Percentiles rank a stretch among this genome's conserved stretches.
Evolutionary conservation across 1,284 basidiomycete genomes (phyloP).

Genomic region (Ustilago tritici): DNA sequence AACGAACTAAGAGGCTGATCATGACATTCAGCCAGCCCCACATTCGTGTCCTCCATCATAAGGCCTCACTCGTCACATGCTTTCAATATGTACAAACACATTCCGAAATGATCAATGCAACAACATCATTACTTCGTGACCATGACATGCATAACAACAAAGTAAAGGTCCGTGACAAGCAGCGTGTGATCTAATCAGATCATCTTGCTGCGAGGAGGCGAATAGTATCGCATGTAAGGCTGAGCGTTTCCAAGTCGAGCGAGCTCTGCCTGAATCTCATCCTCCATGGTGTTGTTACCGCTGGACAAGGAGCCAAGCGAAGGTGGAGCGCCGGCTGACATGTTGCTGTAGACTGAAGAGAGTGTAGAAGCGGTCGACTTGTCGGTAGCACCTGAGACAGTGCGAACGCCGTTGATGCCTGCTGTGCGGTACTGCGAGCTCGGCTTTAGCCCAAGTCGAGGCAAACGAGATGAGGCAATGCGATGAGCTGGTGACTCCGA

Average conservation of each 20-base stretch:
- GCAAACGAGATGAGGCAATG: constrained; percentile 41
- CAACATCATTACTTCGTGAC: constrained; percentile 5
- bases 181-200: constrained; percentile 11
- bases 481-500: constrained; percentile 26
- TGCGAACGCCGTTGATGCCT: constrained; percentile 16
- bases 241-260: constrained; percentile 38
- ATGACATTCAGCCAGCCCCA: no score
- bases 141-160: constrained; percentile 1
- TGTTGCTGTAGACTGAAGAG: constrained; percentile 39
- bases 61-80: background rate
- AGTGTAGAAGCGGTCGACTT: constrained; percentile 40
- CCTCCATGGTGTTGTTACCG: constrained; percentile 50
- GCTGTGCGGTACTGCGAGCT: constrained; percentile 31
- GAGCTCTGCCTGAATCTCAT: constrained; percentile 47
- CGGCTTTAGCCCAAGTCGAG: constrained; percentile 43
- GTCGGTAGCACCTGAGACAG: constrained; percentile 35
- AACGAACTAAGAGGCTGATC: no score
- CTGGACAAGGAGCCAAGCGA: constrained; percentile 37
- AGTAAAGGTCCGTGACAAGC: background rate
- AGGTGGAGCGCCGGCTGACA: constrained; percentile 28
- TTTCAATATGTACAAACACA: background rate
- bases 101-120: background rate
- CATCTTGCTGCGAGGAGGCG: constrained; percentile 48
- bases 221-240: constrained; percentile 46
- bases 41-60: no score